Base-by-base conservation (phyloP, 2,329 filamentous ascomycete species). In the Pseudogymnoascus sp. region DNA sequence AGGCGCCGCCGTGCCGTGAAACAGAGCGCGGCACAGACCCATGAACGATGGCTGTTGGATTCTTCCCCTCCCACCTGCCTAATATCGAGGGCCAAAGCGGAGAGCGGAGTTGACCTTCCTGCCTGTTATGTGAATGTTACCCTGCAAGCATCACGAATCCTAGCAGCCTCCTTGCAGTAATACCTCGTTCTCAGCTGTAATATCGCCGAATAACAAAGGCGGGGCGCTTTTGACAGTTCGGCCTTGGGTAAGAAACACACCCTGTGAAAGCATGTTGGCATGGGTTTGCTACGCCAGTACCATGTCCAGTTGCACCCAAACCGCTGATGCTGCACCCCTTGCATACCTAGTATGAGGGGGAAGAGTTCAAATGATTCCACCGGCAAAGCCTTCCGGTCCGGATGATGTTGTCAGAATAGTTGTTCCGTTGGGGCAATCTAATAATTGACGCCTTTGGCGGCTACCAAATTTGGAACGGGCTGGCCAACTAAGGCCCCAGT, bases 21-120 rank as follows among this genome's bases (percentile, higher is more conserved):
- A 54, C 43, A 8, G 43, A 54, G 43, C 43, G 43, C 43, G 43
- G 43, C 43, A 54, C 43, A 54, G 43, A 32, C 43, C 25, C 25
- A 32, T 22, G 22, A 4, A 22, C 28, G 43, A 32, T 32, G 28
- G 43, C 4, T 32, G 43, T 32, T 32, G 25, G 43, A 30, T 22
- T 32, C 9, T 43, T 7, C 22, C 43, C 43, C 25, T 54, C 43
- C n/a, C 43, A 20, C 43, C 43, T 54, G 43, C 28, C 43, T 54
- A 54, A 54, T 54, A 54, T 32, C 28, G 43, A 54, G 43, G 43
- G 43, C 43, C 43, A 54, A 54, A 54, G 43, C 43, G 43, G 28
- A 54, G 43, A 43, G 6, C 28, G 43, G 43, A 54, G 25, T 54
- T 50, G 6, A 20, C 25, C n/a, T 32, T 54, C 43, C 25, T 54